These are phyloP conservation scores for Parasarocladium wereldwijsianum DNA, from an alignment of 2,329 filamentous ascomycete genomes.

Conservation along the genomic window DNA sequence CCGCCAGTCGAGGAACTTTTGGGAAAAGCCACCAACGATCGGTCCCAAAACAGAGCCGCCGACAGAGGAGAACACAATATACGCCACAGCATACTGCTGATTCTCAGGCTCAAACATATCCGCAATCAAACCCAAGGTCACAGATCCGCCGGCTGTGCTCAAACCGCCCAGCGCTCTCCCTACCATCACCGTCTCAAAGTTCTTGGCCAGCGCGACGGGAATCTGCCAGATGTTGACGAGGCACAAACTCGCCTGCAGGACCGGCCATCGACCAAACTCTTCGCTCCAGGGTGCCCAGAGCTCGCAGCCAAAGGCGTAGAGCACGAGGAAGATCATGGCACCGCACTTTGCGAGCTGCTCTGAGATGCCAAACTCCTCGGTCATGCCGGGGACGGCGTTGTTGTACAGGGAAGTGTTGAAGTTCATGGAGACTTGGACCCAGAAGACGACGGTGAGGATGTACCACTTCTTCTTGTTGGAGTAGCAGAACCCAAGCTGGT, in stretches of 20 bases:
- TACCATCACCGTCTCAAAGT: constrained; percentile 55
- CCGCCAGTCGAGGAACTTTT: constrained; percentile 48
- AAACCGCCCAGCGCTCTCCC: constrained; percentile 52
- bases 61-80: constrained; percentile 65
- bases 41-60: constrained; percentile 63
- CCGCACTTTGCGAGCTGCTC: constrained; percentile 54
- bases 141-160: constrained; percentile 56
- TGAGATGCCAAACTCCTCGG: constrained; percentile 51
- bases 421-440: constrained; percentile 64
- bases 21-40: constrained; percentile 60
- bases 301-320: constrained; percentile 76
- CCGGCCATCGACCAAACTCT: constrained; percentile 61
- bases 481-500: constrained; percentile 49
- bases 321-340: constrained; percentile 61
- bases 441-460: constrained; percentile 55
- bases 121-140: constrained; percentile 60
- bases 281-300: constrained; percentile 81
- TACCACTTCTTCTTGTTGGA: constrained; percentile 52
- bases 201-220: constrained; percentile 55
- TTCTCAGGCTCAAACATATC: constrained; percentile 56
- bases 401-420: constrained; percentile 64
- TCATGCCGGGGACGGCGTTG: constrained; percentile 50
- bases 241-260: constrained; percentile 46
- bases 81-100: constrained; percentile 65
- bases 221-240: constrained; percentile 66